A percentile compares a stretch with the other conserved stretches of the same genome.
phyloP scores from a whole-genome alignment of 495 filamentous ascomycete genomes.

The Neurospora tetraspora region DNA sequence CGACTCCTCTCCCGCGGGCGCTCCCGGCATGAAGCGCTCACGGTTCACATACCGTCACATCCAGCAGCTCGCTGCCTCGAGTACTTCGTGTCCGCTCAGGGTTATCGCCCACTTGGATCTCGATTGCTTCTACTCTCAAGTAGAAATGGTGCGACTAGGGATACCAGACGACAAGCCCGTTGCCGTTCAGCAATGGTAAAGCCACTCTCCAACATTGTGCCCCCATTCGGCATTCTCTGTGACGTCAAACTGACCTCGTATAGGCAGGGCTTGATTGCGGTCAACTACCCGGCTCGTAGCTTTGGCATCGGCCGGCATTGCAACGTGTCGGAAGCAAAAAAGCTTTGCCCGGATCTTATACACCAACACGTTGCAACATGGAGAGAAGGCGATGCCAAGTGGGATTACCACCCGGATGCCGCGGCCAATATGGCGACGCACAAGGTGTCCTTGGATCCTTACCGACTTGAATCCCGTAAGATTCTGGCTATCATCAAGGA shows the following conservation, averaged over 20 bases:
- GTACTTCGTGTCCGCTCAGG: slow-evolving; percentile 65
- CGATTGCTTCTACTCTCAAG: slow-evolving; percentile 98
- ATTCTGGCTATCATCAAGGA: slow-evolving; percentile 79
- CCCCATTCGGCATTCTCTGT: background rate
- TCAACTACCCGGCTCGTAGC: slow-evolving; percentile 84
- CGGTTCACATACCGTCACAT: slow-evolving; percentile 80
- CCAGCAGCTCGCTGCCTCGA: slow-evolving; percentile 58
- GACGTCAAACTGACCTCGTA: background rate
- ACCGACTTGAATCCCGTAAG: slow-evolving; percentile 72
- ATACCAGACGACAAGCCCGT: slow-evolving; percentile 66
- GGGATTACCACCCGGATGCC: slow-evolving; percentile 83
- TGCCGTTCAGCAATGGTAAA: slow-evolving; percentile 79
- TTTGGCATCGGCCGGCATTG: slow-evolving; percentile 71
- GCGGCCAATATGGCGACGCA: slow-evolving; percentile 66
- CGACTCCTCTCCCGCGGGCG: slow-evolving; percentile 28
- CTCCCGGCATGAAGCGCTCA: slow-evolving; percentile 43
- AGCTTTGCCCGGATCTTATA: slow-evolving; percentile 74
- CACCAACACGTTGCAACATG: slow-evolving; percentile 93
- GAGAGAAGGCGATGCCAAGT: slow-evolving; percentile 79
- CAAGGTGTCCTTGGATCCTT: slow-evolving; percentile 91
- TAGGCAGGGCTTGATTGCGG: slow-evolving; percentile 74
- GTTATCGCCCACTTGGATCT: slow-evolving; percentile 89
- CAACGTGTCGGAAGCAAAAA: slow-evolving; percentile 71
- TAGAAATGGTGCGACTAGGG: slow-evolving; percentile 78
- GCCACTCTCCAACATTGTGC: slow-evolving; percentile 1